Evolutionary conservation across 495 filamentous ascomycete species (phyloP).

Genomic region (Tuber brumale): DNA sequence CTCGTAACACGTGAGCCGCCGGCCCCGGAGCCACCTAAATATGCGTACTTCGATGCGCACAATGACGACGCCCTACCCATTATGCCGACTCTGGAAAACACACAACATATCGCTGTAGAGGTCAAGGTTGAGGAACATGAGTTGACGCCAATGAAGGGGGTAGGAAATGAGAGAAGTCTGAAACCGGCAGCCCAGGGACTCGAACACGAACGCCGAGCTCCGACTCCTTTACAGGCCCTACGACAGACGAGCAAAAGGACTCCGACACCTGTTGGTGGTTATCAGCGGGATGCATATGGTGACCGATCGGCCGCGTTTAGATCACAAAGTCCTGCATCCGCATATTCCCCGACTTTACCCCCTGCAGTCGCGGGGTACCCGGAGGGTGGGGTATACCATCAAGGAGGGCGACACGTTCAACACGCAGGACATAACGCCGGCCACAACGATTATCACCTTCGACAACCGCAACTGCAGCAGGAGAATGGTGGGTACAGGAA

Average conservation of each 20-base stretch:
- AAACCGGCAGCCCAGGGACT: slow-evolving; percentile 3
- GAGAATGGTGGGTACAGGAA: slow-evolving; percentile 6
- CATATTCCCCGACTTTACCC: not conserved
- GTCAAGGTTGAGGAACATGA: slow-evolving; percentile 31
- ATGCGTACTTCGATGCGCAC: slow-evolving; percentile 29
- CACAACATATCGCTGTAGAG: slow-evolving; percentile 24
- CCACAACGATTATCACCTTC: slow-evolving; percentile 7
- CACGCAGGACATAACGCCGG: not conserved
- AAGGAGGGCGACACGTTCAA: not conserved
- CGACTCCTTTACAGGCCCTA: not conserved
- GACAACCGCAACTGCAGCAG: slow-evolving; percentile 9
- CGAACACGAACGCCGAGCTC: slow-evolving; percentile 5
- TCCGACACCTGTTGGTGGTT: slow-evolving; percentile 7
- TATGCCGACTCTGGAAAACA: slow-evolving; percentile 30
- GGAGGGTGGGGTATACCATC: not conserved
- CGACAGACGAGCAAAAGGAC: not conserved
- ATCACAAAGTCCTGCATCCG: not conserved
- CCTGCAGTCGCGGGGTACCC: not conserved
- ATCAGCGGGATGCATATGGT: slow-evolving; percentile 6
- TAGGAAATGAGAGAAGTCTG: not conserved
- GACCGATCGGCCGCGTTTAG: not conserved
- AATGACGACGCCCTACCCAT: slow-evolving; percentile 33
- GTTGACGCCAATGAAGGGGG: slow-evolving; percentile 11
- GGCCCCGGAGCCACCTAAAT: slow-evolving; percentile 27
- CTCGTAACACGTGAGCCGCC: slow-evolving; percentile 26